Evolutionary conservation across 2,329 filamentous ascomycete species (phyloP), one percentile per base, ranked within the genome.

Genomic region (Cercospora sp.): DNA sequence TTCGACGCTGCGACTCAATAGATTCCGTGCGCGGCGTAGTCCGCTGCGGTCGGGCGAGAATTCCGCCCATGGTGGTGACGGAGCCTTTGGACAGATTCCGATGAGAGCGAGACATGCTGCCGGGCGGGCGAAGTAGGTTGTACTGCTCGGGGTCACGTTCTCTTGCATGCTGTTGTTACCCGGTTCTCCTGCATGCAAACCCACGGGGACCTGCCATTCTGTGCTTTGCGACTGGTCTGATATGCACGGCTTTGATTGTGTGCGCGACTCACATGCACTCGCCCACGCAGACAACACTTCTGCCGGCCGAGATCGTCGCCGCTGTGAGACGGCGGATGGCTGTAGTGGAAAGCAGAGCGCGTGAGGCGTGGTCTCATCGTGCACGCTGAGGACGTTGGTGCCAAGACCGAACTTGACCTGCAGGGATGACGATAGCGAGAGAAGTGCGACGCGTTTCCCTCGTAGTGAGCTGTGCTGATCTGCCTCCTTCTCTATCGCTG

Each of bases 1-100:
- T 70, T 49, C 37, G 51, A 13, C 65, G 64, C 24, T 76, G 67
- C 16, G 74, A 74, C 28, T 71, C 63, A 65, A 73, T 75, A 2
- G 75, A 71, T 65, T 78, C 76, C 12, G 74, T 73, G 64, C 69
- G 70, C 58, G 53, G 63, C 5, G 51, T 18, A 34, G 1, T 59
- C 45, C 53, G 51, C 30, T 30, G 51, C 28, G 24, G 43, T 59
- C 37, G 37, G 62, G 34, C 30, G 37, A 24, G 12, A 26, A 24
- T 16, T 40, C 16, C 51, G 53, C 45, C 49, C 37, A 51, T 61
- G 58, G 24, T 64, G 30, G 32, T 28, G 34, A 4, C 34, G 32
- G 30, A 51, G 57, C 21, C 63, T 26, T 57, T 58, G 40, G 57
- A 51, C 34, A 43, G 21, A 16, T 7, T 58, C 13, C 26, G 53